phyloP scores from a whole-genome alignment of 371 early-diverging fungal species.

The Rozella allomycis region DNA sequence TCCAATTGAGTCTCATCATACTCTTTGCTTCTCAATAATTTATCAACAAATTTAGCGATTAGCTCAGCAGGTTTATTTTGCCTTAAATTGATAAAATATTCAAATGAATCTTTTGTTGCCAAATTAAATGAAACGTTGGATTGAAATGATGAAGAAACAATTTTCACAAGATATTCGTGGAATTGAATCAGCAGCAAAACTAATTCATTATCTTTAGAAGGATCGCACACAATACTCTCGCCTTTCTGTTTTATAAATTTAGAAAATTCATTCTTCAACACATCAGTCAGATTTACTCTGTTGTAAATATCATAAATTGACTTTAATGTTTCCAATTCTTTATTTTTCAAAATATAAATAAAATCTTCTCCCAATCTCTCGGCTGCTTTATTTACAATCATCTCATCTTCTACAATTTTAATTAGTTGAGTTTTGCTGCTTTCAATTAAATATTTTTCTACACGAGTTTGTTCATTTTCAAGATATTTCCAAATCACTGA shows the following conservation, averaged over 20 bases:
- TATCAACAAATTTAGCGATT: constrained; percentile 58
- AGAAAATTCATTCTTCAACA: too few relatives aligned
- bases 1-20: constrained; percentile 43
- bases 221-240: constrained; percentile 23
- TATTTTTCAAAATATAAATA: too few relatives aligned
- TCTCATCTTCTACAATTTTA: constrained; percentile 30
- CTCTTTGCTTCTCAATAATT: constrained; percentile 16
- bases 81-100: constrained; percentile 56
- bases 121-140: constrained; percentile 32
- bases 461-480: constrained; percentile 4
- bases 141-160: constrained; percentile 37
- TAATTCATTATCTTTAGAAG: constrained; percentile 29
- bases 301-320: too few relatives aligned
- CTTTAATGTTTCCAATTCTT: too few relatives aligned
- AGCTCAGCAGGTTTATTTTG: constrained; percentile 70
- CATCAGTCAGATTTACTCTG: too few relatives aligned
- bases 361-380: too few relatives aligned
- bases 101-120: constrained; percentile 60
- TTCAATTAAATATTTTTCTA: constrained; percentile 14
- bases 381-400: constrained; percentile 37
- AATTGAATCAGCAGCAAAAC: constrained; percentile 42
- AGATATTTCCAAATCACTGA: constrained; percentile 6
- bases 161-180: constrained; percentile 37
- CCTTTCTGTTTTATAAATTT: constrained; percentile 32
- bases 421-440: constrained; percentile 25